Evolutionary conservation across 164 flowering plant genomes (phyloP).

Genomic region (Buxus sempervirens): DNA sequence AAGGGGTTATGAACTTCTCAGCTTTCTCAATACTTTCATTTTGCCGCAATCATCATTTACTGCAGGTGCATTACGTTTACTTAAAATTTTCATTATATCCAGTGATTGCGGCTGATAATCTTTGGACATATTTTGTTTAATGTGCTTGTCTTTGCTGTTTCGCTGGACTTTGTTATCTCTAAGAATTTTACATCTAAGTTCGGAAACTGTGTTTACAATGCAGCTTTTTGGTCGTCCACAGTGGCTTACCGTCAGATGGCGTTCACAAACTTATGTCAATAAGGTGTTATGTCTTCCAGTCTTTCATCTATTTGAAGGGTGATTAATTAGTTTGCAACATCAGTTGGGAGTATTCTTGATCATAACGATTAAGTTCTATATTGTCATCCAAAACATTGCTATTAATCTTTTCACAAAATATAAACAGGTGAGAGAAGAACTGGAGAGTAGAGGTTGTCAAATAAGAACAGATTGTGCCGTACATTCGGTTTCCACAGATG

Average conservation of each 20-base stretch:
- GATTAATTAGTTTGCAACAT: neutral
- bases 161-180: neutral
- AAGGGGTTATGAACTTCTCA: slow-evolving; percentile 70
- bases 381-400: neutral
- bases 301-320: neutral
- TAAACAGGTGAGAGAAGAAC: slow-evolving; percentile 62
- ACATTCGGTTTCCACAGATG: slow-evolving; percentile 42
- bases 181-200: no score
- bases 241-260: slow-evolving; percentile 78
- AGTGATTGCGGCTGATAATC: neutral
- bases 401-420: neutral
- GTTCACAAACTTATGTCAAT: slow-evolving; percentile 65
- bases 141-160: neutral
- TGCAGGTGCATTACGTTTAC: slow-evolving; percentile 53
- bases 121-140: neutral
- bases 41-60: slow-evolving; percentile 88
- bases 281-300: slow-evolving; percentile 40
- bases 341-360: neutral
- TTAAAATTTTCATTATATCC: neutral
- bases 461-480: slow-evolving; percentile 62
- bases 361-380: neutral
- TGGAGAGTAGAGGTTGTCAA: slow-evolving; percentile 56
- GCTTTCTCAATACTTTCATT: slow-evolving; percentile 87
- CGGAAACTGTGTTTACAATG: slow-evolving; percentile 4
- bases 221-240: slow-evolving; percentile 93